Base-by-base conservation (phyloP, 2,329 filamentous ascomycete species). In the Knufia petricola region DNA sequence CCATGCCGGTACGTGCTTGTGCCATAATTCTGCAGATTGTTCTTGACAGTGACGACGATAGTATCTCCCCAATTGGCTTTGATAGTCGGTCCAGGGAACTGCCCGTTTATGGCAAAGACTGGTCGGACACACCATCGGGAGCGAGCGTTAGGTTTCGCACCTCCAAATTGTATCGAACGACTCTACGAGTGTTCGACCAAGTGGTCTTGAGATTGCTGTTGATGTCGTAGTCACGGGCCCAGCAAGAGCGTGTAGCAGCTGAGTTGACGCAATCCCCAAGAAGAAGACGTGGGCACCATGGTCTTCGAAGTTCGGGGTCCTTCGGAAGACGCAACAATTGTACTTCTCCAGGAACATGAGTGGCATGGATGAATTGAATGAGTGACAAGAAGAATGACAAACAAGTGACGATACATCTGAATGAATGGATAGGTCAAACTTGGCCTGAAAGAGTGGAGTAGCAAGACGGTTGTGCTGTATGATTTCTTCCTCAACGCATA, bases 11-110 rank as follows among this genome's bases (percentile, higher is more conserved):
- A 79, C 13, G 82, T 74, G 17, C 70, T 71, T 4, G 78, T 82
- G 26, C 79, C 78, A 54, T 83, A 82, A 50, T 69, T 62, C 12
- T 65, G 65, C 62, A 71, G 51, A 48, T 67, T 59, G 60, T 81
- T 84, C 34, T 66, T 74, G 7, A 83, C 71, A 46, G 75, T 75
- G 13, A 79, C 64, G 10, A 63, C 58, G 2, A 81, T 64, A 19
- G 55, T 66, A 57, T 82, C 78, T 15, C 78, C 78, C 78, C 77
- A 81, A 61, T 79, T 74, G 13, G 77, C 81, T 52, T 74, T 72
- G 48, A 88, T 78, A 8, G 73, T 69, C 1, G 84, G 84, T 0
- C 81, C 84, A 1, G 84, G 84, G 52, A 77, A 82, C 39, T 77
- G 74, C 7, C 76, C 76, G 60, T 84, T 83, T 60, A 85, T 20